Conservation (phyloP, 2,329 filamentous ascomycete species). For the Ophiocordyceps sinensis region DNA sequence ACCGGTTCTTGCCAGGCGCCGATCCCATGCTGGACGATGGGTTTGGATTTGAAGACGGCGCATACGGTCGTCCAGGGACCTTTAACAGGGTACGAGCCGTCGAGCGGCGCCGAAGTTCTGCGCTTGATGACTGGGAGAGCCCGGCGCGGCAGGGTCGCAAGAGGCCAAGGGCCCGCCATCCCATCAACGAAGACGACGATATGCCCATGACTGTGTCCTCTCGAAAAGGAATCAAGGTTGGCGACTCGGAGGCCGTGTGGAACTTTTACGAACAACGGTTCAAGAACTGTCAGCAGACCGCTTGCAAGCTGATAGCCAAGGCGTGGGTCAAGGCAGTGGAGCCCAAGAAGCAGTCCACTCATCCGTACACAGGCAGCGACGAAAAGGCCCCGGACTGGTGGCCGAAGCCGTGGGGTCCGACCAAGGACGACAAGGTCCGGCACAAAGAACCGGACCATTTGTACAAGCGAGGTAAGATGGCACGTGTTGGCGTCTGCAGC, state of each 20-base stretch:
- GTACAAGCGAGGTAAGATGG: conserved; percentile 45
- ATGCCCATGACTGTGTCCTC: conserved; percentile 22
- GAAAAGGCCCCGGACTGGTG: conserved; percentile 53
- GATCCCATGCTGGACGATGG: conserved; percentile 19
- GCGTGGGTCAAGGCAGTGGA: conserved; percentile 63
- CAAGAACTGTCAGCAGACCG: conserved; percentile 53
- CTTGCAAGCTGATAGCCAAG: conserved; percentile 60
- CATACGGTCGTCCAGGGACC: conserved; percentile 10
- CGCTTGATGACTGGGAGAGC: conserved; percentile 18
- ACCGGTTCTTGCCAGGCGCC: conserved; percentile 10
- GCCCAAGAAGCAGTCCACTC: conserved; percentile 62
- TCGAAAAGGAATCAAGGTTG: conserved; percentile 34
- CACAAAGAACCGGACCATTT: conserved; percentile 65
- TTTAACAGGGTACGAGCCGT: conserved; percentile 12
- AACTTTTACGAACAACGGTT: conserved; percentile 48
- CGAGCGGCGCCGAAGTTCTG: conserved; percentile 17
- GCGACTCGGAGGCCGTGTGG: conserved; percentile 38
- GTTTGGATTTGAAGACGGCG: conserved; percentile 11
- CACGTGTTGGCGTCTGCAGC: background rate
- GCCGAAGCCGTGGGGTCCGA: conserved; percentile 40
- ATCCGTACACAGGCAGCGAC: conserved; percentile 55
- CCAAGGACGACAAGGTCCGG: conserved; percentile 39
- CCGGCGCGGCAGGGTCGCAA: conserved; percentile 15
- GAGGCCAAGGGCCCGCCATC: conserved; percentile 20
- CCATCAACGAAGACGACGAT: conserved; percentile 25